Percentiles rank a stretch among this genome's conserved stretches.
phyloP scores from a whole-genome alignment of 768 basidiomycete species.

The Epithele typhae region DNA sequence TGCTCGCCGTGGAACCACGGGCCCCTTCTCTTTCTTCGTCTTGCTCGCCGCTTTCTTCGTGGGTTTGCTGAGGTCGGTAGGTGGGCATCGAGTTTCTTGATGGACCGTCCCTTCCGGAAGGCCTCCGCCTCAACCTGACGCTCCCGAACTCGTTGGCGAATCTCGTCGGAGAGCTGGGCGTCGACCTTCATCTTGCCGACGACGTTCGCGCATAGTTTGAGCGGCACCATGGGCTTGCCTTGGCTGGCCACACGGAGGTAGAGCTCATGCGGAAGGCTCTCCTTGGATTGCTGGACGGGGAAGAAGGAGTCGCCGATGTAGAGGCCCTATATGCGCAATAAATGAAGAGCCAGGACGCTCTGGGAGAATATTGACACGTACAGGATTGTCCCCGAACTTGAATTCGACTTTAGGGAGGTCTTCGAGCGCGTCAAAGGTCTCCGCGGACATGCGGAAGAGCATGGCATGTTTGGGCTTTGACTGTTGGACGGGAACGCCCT shows the following conservation, averaged over 20 bases:
- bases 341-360: background rate
- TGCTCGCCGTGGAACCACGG: background rate
- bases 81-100: too few relatives aligned
- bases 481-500: slow-evolving; percentile 48
- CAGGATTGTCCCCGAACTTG: slow-evolving; percentile 58
- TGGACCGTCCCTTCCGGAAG: too few relatives aligned
- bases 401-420: slow-evolving; percentile 48
- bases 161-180: slow-evolving; percentile 28
- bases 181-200: slow-evolving; percentile 55
- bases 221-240: slow-evolving; percentile 54
- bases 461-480: slow-evolving; percentile 69
- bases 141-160: too few relatives aligned
- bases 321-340: slow-evolving; percentile 45
- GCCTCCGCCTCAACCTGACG: too few relatives aligned
- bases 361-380: slow-evolving; percentile 29
- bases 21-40: slow-evolving; percentile 35
- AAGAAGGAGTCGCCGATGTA: slow-evolving; percentile 63
- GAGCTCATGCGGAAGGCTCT: slow-evolving; percentile 58
- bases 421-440: slow-evolving; percentile 66
- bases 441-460: slow-evolving; percentile 70
- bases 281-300: slow-evolving; percentile 49
- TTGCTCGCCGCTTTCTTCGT: slow-evolving; percentile 14
- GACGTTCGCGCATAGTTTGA: slow-evolving; percentile 72
- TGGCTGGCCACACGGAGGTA: slow-evolving; percentile 62
- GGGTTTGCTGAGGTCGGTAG: slow-evolving; percentile 16